Conservation (phyloP, 352 stramenopile genomes). For the Globisporangium parvum region DNA sequence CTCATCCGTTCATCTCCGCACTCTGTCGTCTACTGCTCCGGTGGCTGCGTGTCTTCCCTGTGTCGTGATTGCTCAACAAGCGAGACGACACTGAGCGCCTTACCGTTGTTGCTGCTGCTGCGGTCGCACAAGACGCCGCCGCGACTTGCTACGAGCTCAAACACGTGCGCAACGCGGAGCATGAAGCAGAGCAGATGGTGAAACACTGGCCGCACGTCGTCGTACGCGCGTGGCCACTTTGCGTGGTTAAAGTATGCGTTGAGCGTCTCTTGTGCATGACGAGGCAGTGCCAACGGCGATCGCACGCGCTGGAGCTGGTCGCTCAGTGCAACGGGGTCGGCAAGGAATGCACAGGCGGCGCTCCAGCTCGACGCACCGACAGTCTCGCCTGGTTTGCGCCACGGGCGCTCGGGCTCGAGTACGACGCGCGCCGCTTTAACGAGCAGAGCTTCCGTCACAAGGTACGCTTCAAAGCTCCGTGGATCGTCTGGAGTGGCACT, state of each 20-base stretch:
- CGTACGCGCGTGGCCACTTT: constrained; percentile 26
- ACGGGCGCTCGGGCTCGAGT: constrained; percentile 28
- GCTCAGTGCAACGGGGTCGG: constrained; percentile 22
- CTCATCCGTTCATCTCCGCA: too few relatives aligned
- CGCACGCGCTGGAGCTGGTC: constrained; percentile 11
- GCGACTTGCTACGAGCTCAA: constrained; percentile 17
- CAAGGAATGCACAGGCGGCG: constrained; percentile 33
- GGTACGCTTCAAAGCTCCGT: constrained; percentile 45
- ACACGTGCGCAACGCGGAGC: constrained; percentile 30
- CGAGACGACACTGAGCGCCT: constrained; percentile 1
- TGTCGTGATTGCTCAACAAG: background rate
- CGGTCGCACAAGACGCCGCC: constrained; percentile 17
- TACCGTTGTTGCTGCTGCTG: too few relatives aligned
- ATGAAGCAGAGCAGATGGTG: constrained; percentile 31
- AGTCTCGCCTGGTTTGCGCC: constrained; percentile 37
- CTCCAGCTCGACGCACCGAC: constrained; percentile 57
- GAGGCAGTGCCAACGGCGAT: constrained; percentile 8
- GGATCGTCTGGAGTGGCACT: constrained; percentile 8
- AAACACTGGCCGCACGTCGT: constrained; percentile 22
- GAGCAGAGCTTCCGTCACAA: constrained; percentile 52
- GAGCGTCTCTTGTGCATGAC: constrained; percentile 16
- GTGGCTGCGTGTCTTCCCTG: background rate
- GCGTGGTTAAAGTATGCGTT: constrained; percentile 29
- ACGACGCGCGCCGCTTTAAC: constrained; percentile 42
- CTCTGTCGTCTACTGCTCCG: background rate